Conservation (phyloP, 805 yeast genomes). For the Ascoidea rubescens region DNA sequence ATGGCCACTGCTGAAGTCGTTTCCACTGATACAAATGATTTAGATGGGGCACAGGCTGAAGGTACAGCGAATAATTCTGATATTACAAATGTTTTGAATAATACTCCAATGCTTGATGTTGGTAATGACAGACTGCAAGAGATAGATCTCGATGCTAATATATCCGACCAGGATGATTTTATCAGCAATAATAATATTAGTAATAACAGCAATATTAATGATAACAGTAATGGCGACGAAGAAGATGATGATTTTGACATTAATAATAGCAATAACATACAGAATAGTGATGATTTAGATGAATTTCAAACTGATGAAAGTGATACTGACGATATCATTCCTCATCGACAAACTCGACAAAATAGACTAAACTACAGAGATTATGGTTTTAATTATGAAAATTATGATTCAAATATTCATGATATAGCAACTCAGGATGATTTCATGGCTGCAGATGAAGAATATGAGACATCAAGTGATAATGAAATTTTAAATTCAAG, state of each 20-base stretch:
- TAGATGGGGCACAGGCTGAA: conserved; percentile 9
- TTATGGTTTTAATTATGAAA: neutral
- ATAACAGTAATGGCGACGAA: conserved; percentile 7
- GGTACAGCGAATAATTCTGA: neutral
- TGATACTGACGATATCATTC: too few relatives aligned
- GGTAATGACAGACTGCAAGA: conserved; percentile 9
- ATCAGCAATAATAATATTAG: neutral
- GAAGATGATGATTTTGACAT: conserved; percentile 2
- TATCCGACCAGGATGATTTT: conserved; percentile 11
- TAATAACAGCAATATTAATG: neutral
- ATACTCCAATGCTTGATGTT: conserved; percentile 4
- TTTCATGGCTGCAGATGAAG: neutral
- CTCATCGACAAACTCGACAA: too few relatives aligned
- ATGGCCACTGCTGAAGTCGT: conserved; percentile 8
- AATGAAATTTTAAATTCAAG: neutral
- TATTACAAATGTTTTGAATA: neutral
- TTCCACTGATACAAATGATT: conserved; percentile 11
- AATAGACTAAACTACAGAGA: neutral
- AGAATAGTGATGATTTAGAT: neutral
- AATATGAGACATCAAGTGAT: neutral
- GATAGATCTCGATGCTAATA: conserved; percentile 16
- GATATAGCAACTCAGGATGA: neutral
- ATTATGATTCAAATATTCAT: neutral
- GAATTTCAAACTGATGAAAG: neutral
- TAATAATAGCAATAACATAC: neutral